Evolutionary conservation across 441 rosid genomes (phyloP).

Genomic region (Corymbia calophylla): DNA sequence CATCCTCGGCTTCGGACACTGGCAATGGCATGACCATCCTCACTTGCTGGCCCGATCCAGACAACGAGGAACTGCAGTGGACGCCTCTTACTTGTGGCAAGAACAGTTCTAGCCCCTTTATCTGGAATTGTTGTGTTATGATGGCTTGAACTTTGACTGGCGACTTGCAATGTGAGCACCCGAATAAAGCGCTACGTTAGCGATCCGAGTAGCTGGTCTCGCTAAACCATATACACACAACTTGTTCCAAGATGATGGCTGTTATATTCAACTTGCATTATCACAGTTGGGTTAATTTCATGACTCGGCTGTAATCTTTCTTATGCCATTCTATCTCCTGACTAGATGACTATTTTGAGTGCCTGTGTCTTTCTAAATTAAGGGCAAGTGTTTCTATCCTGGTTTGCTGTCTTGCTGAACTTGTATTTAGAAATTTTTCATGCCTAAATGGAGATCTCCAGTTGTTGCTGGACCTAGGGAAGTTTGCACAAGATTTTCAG

Average conservation of each 20-base stretch:
- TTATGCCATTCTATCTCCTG: neutral
- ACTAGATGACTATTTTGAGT: neutral
- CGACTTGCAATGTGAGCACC: neutral
- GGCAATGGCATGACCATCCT: conserved; percentile 57
- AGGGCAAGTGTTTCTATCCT: neutral
- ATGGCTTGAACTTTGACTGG: conserved; percentile 28
- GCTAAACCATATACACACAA: neutral
- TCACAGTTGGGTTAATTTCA: neutral
- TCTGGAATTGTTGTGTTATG: conserved; percentile 82
- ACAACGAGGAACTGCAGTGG: conserved; percentile 45
- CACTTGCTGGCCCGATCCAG: conserved; percentile 50
- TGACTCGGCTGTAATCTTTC: neutral
- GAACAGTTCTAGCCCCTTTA: conserved; percentile 59
- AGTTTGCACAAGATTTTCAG: neutral
- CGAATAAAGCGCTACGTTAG: neutral
- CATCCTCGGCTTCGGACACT: conserved; percentile 24
- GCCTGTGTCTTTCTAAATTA: neutral
- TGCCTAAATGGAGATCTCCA: neutral
- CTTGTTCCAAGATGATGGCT: neutral
- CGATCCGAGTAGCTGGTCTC: neutral
- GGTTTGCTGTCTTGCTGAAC: neutral
- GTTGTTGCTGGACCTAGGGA: neutral
- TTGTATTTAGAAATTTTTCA: neutral
- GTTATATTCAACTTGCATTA: neutral
- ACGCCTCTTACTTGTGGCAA: conserved; percentile 43